phyloP scores from a whole-genome alignment of 768 basidiomycete species.

The Plicaturopsis crispa region DNA sequence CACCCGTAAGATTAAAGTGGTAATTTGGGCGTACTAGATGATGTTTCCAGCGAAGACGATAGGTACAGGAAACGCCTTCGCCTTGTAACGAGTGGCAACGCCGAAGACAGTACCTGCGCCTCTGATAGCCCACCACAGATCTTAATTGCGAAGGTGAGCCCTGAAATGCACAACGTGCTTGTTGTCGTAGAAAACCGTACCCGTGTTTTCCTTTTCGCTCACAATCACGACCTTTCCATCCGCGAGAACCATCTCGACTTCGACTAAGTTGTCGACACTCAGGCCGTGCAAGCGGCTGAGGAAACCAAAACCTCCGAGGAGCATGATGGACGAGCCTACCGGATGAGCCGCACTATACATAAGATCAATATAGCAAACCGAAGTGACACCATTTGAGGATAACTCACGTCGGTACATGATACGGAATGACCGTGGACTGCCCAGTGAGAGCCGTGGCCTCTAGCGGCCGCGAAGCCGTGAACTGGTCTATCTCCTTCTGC shows the following conservation, averaged over 20 bases:
- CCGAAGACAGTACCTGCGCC: constrained; percentile 82
- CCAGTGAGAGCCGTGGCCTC: constrained; percentile 48
- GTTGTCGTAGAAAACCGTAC: constrained; percentile 32
- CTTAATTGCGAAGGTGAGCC: constrained; percentile 25
- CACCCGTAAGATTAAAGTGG: constrained; percentile 7
- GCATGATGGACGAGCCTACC: constrained; percentile 71
- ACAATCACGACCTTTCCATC: constrained; percentile 81
- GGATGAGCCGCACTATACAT: constrained; percentile 67
- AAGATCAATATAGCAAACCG: constrained; percentile 4
- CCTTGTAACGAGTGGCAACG: constrained; percentile 84
- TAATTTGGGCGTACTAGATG: constrained; percentile 62
- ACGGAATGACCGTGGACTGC: constrained; percentile 52
- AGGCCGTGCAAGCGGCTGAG: constrained; percentile 77
- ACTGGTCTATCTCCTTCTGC: constrained; percentile 80
- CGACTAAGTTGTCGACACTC: constrained; percentile 85
- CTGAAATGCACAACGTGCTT: not conserved
- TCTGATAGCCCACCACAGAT: constrained; percentile 83
- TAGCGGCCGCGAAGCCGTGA: constrained; percentile 60
- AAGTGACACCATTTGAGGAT: constrained; percentile 4
- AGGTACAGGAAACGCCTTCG: constrained; percentile 82
- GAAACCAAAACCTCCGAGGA: constrained; percentile 86
- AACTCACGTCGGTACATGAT: constrained; percentile 73
- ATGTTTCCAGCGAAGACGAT: constrained; percentile 90
- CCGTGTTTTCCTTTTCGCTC: constrained; percentile 64
- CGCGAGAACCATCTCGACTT: constrained; percentile 87